Percentiles rank a stretch among this genome's conserved stretches.
Conservation (phyloP, 352 stramenopile species). For the Globisporangium okanoganense region DNA sequence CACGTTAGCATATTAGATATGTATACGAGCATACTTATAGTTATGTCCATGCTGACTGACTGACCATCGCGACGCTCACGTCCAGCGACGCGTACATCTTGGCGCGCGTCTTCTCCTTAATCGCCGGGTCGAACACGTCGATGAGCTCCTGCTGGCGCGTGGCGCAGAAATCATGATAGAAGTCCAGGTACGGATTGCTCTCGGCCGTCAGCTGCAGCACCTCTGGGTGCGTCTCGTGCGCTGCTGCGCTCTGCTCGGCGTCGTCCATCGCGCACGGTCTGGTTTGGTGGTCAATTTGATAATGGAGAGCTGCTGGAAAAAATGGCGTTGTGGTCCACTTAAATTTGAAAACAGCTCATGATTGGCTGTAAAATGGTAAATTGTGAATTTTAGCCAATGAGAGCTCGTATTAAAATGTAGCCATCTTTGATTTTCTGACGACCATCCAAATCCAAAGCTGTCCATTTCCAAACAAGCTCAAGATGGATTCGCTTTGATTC, state of each 20-base stretch:
- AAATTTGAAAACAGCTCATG: neutral
- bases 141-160: constrained; percentile 54
- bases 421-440: neutral
- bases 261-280: neutral
- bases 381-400: neutral
- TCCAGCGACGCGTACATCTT: constrained; percentile 73
- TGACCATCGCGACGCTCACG: constrained; percentile 76
- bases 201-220: constrained; percentile 45
- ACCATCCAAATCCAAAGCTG: neutral
- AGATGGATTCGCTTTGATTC: neutral
- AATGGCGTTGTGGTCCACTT: neutral
- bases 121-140: constrained; percentile 63
- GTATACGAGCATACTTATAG: no score
- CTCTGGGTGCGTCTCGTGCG: constrained; percentile 16
- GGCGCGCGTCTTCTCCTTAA: constrained; percentile 61
- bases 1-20: no score
- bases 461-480: neutral
- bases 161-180: constrained; percentile 65
- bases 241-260: neutral
- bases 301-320: neutral
- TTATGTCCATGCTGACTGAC: neutral
- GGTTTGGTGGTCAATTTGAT: neutral
- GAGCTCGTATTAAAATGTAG: neutral
- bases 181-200: constrained; percentile 84
- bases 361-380: neutral